A percentile compares a stretch with the other conserved stretches of the same genome.
Evolutionary conservation across 1,284 basidiomycete species (phyloP).

Genomic region (Puccinia triticina): DNA sequence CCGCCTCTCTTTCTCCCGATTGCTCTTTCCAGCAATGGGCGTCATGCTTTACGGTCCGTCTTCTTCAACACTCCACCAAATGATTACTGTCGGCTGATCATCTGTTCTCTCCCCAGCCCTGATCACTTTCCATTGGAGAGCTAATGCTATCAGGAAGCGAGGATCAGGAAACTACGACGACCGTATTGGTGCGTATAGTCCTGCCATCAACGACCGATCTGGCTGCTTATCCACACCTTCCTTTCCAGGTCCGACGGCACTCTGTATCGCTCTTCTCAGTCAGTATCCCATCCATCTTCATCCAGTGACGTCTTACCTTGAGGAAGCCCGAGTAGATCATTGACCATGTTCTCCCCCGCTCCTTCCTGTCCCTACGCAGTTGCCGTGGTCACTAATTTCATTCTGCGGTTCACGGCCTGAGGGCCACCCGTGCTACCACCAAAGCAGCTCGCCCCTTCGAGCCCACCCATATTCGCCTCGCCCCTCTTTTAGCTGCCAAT

Average conservation of each 20-base stretch:
- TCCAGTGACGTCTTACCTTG: background rate
- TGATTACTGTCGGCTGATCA: background rate
- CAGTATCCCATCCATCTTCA: background rate
- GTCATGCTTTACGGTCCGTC: slow-evolving; percentile 46
- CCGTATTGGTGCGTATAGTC: slow-evolving; percentile 26
- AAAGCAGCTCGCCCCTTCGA: background rate
- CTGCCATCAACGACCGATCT: background rate
- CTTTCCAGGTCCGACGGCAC: slow-evolving; percentile 32
- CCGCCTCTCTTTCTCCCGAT: background rate
- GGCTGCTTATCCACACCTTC: background rate
- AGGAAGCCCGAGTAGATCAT: background rate
- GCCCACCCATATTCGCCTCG: background rate
- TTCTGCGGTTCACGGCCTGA: slow-evolving; percentile 39
- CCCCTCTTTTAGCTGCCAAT: background rate
- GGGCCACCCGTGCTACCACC: background rate
- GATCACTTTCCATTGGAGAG: slow-evolving; percentile 42
- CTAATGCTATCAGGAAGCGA: slow-evolving; percentile 40
- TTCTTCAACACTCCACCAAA: background rate
- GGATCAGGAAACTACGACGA: slow-evolving; percentile 46
- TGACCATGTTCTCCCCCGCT: background rate
- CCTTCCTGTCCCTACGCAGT: slow-evolving; percentile 5
- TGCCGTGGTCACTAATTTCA: slow-evolving; percentile 47
- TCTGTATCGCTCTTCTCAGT: slow-evolving; percentile 41
- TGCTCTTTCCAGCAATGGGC: slow-evolving; percentile 29
- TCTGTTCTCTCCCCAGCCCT: slow-evolving; percentile 30